These are phyloP conservation scores for Aspergillus fijiensis DNA, from an alignment of 2,329 filamentous ascomycete genomes.

Conservation along the genomic window DNA sequence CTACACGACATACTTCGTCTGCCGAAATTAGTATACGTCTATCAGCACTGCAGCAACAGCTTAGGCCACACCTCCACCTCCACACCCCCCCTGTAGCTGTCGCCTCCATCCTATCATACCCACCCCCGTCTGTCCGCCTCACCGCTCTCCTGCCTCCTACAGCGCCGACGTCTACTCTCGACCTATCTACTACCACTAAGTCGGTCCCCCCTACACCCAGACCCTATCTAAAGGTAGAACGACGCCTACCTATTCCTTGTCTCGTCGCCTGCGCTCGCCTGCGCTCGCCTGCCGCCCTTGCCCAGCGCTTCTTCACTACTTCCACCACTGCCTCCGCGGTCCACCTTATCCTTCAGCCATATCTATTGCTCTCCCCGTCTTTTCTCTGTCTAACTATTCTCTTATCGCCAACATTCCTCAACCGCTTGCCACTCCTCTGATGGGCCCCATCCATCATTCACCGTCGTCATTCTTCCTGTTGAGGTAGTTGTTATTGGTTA, in stretches of 20 bases:
- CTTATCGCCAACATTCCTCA: neutral
- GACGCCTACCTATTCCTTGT: neutral
- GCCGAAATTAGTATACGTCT: neutral
- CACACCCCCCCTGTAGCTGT: conserved; percentile 10
- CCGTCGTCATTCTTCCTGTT: conserved; percentile 28
- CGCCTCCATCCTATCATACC: conserved; percentile 12
- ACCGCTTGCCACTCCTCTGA: conserved; percentile 28
- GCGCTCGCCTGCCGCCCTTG: neutral
- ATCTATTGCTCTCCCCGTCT: neutral
- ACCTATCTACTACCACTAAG: neutral
- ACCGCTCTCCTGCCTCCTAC: conserved; percentile 20
- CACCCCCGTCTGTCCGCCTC: conserved; percentile 17
- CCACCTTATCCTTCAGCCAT: neutral
- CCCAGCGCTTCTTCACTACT: neutral
- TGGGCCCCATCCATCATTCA: conserved; percentile 32
- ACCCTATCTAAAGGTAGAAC: neutral
- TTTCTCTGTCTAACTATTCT: neutral
- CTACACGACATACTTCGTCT: conserved; percentile 1
- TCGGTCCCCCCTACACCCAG: neutral
- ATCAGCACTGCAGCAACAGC: neutral
- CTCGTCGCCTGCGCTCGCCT: neutral
- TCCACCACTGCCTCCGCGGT: neutral
- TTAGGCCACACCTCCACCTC: conserved; percentile 8
- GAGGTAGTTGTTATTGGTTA: conserved; percentile 41
- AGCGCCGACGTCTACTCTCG: neutral